Conservation (phyloP, 2,329 filamentous ascomycete genomes). For the Xylaria sp. region DNA sequence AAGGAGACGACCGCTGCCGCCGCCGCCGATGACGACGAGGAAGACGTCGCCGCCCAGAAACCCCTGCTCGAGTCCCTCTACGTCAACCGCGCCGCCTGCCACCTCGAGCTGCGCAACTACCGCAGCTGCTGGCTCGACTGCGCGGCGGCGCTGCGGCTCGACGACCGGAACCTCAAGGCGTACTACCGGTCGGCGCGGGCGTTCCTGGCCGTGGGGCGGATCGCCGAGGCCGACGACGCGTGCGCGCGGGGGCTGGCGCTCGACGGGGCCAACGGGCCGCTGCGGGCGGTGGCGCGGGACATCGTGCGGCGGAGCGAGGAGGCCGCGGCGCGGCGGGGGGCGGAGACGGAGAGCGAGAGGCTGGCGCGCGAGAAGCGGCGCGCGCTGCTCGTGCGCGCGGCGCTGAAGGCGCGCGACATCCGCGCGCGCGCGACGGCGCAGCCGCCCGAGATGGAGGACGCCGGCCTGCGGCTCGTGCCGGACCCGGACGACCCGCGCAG, state of each 20-base stretch:
- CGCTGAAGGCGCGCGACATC: constrained; percentile 72
- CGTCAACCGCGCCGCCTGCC: constrained; percentile 86
- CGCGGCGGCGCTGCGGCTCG: constrained; percentile 75
- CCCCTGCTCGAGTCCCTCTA: constrained; percentile 74
- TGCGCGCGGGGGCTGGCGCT: constrained; percentile 72
- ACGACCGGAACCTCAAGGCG: constrained; percentile 83
- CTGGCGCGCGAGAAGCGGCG: constrained; percentile 59
- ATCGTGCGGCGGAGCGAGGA: constrained; percentile 61
- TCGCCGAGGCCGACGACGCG: constrained; percentile 79
- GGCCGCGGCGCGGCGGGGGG: constrained; percentile 57
- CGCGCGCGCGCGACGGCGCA: constrained; percentile 65
- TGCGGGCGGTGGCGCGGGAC: constrained; percentile 64
- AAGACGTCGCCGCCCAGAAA: constrained; percentile 55
- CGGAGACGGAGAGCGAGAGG: constrained; percentile 61
- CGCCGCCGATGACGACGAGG: constrained; percentile 54
- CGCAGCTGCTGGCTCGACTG: constrained; percentile 85
- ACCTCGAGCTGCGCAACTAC: constrained; percentile 87
- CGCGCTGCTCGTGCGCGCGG: constrained; percentile 63
- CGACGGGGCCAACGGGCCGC: constrained; percentile 70
- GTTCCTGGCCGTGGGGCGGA: constrained; percentile 75
- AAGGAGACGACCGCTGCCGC: constrained; percentile 46
- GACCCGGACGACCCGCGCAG: constrained; percentile 75
- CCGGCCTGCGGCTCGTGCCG: constrained; percentile 67
- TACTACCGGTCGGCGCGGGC: constrained; percentile 84
- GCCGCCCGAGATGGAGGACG: constrained; percentile 88